These are phyloP conservation scores for Graphiopsis chlorocephala DNA, from an alignment of 2,329 filamentous ascomycete genomes.

Conservation along the genomic window DNA sequence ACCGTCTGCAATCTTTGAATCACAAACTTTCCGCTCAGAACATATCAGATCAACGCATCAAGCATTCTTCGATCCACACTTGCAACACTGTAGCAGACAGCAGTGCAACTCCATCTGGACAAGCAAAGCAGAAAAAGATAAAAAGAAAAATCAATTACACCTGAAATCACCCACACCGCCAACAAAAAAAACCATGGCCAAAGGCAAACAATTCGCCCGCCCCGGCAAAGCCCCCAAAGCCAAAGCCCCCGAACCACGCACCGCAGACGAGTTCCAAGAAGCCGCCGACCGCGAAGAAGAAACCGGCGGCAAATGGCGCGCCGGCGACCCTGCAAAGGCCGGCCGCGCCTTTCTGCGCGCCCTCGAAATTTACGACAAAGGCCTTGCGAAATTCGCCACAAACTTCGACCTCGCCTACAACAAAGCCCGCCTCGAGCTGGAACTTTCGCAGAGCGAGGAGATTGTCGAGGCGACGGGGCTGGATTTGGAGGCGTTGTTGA, in stretches of 20 bases:
- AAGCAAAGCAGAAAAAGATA: neutral
- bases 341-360: constrained; percentile 62
- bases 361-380: constrained; percentile 64
- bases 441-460: constrained; percentile 65
- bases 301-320: constrained; percentile 71
- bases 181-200: constrained; percentile 24
- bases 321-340: constrained; percentile 66
- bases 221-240: constrained; percentile 28
- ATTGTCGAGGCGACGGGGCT: constrained; percentile 58
- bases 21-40: neutral
- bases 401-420: constrained; percentile 74
- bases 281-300: constrained; percentile 68
- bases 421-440: constrained; percentile 69
- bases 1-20: neutral
- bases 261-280: constrained; percentile 66
- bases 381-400: constrained; percentile 57
- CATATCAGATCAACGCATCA: neutral
- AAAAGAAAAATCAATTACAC: neutral
- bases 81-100: neutral
- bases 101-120: neutral
- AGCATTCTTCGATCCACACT: neutral
- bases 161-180: neutral
- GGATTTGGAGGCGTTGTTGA: constrained; percentile 54
- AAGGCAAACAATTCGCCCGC: constrained; percentile 30
- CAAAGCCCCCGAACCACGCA: constrained; percentile 51